Base-by-base conservation (phyloP, 805 yeast genomes). In the Sugiyamaella smithiae region DNA sequence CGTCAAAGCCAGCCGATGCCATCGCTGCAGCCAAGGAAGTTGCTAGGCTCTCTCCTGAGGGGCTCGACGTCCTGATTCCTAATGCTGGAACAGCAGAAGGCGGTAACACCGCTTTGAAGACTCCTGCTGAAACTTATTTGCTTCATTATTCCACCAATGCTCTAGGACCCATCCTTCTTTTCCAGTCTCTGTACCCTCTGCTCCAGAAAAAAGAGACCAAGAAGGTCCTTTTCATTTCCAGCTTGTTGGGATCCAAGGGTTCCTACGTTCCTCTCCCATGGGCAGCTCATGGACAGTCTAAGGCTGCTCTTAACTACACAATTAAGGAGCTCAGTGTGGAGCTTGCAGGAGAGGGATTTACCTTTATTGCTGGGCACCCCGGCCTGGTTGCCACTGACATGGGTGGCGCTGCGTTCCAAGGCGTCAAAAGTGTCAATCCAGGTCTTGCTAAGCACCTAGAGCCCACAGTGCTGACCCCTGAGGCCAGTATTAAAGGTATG, bases 341-440 rank as follows among this genome's bases (percentile, higher is more conserved):
- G 44, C 43, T 62, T 24, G 52, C 46, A 5, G 40, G 38, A 1
- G 62, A 64, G 26, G 65, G 59, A 0, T 67, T 61, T 46, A 61
- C 56, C 8, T 57, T 65, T 38, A 52, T 68, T 19, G 54, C 69
- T 9, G 11, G 69, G n/a, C 71, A 69, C 45, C 77, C 77, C 1
- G 75, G 76, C 26, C 25, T 59, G 8, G 73, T 72, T 8, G 16
- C 46, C 11, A 67, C 70, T 32, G 74, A 70, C 41, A 63, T 67
- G 66, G 65, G 62, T n/a, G 4, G 16, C 16, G 11, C 4, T 3
- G 28, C 31, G 9, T n/a, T 40, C 4, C 6, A 5, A 17, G 17
- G 5, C 8, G 28, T 22, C 3, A 40, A 23, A 22, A 3, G 14
- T 5, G 5, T 35, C 6, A 19, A 19, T 19, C 22, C 38, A 3